phyloP scores from a whole-genome alignment of 225 moss, liverwort and hornwort genomes.

The Climacium dendroides region DNA sequence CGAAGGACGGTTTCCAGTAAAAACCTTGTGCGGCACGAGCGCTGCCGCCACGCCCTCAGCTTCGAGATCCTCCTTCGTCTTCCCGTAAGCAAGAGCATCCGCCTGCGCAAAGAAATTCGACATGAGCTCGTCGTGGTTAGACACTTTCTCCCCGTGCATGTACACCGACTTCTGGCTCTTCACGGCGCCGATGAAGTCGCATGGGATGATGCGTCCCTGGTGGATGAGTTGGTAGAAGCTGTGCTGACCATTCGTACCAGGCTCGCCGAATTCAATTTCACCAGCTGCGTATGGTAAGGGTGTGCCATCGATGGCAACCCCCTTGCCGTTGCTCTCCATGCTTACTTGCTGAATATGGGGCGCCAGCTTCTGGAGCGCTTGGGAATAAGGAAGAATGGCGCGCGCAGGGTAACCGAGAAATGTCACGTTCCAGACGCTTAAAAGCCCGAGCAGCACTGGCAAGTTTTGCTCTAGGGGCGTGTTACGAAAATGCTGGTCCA shows the following conservation, averaged over 20 bases:
- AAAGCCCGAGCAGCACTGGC: constrained; percentile 74
- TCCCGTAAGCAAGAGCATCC: constrained; percentile 89
- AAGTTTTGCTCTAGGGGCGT: constrained; percentile 64
- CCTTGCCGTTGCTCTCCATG: constrained; percentile 99
- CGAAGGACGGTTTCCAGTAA: constrained; percentile 90
- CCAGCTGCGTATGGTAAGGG: constrained; percentile 59
- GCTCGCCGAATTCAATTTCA: constrained; percentile 96
- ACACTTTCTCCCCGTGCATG: constrained; percentile 82
- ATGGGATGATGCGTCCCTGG: constrained; percentile 93
- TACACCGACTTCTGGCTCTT: constrained; percentile 92
- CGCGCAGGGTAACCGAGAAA: constrained; percentile 77
- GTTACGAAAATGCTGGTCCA: constrained; percentile 81
- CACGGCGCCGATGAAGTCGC: constrained; percentile 91
- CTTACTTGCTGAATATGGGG: constrained; percentile 98
- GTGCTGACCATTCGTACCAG: constrained; percentile 96
- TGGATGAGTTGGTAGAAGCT: constrained; percentile 99
- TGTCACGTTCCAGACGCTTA: constrained; percentile 94
- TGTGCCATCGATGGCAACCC: constrained; percentile 79
- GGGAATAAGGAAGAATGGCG: constrained; percentile 88
- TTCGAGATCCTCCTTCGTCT: constrained; percentile 58
- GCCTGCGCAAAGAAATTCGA: constrained; percentile 98
- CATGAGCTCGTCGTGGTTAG: constrained; percentile 99
- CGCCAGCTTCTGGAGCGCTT: constrained; percentile 87
- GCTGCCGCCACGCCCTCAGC: constrained; percentile 52
- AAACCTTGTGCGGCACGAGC: constrained; percentile 85